These are phyloP conservation scores for Daedaleopsis nitida DNA, from an alignment of 768 basidiomycete genomes.

Conservation along the genomic window DNA sequence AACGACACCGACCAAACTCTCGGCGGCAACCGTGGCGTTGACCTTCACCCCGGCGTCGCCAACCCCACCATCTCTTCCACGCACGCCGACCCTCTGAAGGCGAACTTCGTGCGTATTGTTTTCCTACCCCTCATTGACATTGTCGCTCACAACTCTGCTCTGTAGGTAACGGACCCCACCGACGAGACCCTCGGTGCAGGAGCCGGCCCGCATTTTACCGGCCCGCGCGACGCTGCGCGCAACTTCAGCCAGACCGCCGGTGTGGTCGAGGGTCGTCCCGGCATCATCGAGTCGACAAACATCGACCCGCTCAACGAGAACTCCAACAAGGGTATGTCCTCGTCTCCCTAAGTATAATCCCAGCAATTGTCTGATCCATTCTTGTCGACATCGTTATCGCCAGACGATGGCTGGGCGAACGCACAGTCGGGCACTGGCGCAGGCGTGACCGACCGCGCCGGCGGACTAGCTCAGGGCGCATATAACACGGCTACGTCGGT, in stretches of 20 bases:
- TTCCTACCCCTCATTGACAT: background rate
- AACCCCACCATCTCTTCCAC: constrained; percentile 45
- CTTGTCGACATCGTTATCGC: too few species aligned
- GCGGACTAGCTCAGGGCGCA: constrained; percentile 14
- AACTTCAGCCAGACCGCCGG: constrained; percentile 46
- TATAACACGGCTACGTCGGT: constrained; percentile 19
- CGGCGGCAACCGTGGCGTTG: constrained; percentile 34
- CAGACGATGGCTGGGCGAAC: constrained; percentile 48
- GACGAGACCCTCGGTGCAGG: constrained; percentile 42
- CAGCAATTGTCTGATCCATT: background rate
- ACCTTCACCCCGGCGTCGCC: constrained; percentile 45
- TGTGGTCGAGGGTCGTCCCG: constrained; percentile 53
- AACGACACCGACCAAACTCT: constrained; percentile 33
- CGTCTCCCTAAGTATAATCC: background rate
- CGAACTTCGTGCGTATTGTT: constrained; percentile 45
- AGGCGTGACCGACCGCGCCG: constrained; percentile 1
- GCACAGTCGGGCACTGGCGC: constrained; percentile 22
- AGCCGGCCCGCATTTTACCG: constrained; percentile 41
- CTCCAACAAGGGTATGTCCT: constrained; percentile 40
- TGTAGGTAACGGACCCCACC: constrained; percentile 45
- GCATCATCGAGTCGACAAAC: constrained; percentile 56
- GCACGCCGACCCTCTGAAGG: constrained; percentile 37
- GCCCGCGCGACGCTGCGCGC: constrained; percentile 41
- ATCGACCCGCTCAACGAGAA: constrained; percentile 54
- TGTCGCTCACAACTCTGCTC: background rate